Conservation (phyloP, 2,329 filamentous ascomycete species). For the Trichoderma sp. region DNA sequence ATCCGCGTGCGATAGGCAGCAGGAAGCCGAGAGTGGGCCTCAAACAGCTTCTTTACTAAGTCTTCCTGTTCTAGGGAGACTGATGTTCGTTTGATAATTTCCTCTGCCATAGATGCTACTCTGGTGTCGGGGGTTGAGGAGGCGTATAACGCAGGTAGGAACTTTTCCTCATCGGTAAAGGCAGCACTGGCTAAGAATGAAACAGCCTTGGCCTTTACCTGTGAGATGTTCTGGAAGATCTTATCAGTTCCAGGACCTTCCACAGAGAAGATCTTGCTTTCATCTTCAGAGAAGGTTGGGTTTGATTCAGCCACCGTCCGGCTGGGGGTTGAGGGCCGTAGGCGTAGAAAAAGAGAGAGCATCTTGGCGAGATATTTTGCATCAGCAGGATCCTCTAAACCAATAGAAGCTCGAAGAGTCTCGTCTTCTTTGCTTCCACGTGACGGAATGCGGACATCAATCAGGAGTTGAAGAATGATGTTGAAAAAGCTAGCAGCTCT, state of each 20-base stretch:
- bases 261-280: slow-evolving; percentile 33
- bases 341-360: slow-evolving; percentile 70
- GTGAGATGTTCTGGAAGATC: slow-evolving; percentile 39
- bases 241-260: slow-evolving; percentile 63
- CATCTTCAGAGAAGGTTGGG: slow-evolving; percentile 33
- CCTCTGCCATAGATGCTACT: slow-evolving; percentile 81
- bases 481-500: slow-evolving; percentile 68
- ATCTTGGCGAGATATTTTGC: slow-evolving; percentile 70
- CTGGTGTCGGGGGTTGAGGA: slow-evolving; percentile 78
- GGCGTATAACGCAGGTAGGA: slow-evolving; percentile 79
- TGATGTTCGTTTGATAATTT: slow-evolving; percentile 77
- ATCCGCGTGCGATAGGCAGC: slow-evolving; percentile 75
- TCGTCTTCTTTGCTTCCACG: slow-evolving; percentile 77
- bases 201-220: slow-evolving; percentile 57
- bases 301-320: slow-evolving; percentile 34
- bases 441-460: slow-evolving; percentile 67
- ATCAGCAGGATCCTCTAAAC: slow-evolving; percentile 65
- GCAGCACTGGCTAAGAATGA: slow-evolving; percentile 79
- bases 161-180: slow-evolving; percentile 79
- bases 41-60: slow-evolving; percentile 66
- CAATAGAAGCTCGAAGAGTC: slow-evolving; percentile 63
- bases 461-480: slow-evolving; percentile 73
- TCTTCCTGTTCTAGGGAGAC: slow-evolving; percentile 68
- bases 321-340: slow-evolving; percentile 33
- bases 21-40: slow-evolving; percentile 70